phyloP scores from a whole-genome alignment of 495 filamentous ascomycete species.

The Daldinia caldariorum region DNA sequence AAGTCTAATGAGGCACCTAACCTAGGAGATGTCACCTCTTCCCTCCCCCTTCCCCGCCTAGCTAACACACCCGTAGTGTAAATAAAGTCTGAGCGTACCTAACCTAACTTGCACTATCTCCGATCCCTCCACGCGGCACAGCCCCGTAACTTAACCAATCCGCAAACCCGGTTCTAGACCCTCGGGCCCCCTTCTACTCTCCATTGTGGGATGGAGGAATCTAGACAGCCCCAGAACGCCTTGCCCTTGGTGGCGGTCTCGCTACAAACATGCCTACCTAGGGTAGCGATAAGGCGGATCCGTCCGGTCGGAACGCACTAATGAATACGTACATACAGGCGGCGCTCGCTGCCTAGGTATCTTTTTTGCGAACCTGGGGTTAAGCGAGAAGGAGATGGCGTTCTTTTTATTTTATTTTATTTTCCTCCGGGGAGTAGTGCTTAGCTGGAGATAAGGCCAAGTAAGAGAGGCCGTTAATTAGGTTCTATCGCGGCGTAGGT shows the following conservation, averaged over 20 bases:
- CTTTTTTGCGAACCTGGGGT: not conserved
- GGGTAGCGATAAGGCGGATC: no score
- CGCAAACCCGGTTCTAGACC: not conserved
- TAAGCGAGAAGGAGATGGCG: not conserved
- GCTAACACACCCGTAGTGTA: not conserved
- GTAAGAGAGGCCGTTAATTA: not conserved
- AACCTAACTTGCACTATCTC: not conserved
- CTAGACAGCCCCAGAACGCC: not conserved
- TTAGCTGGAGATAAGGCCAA: not conserved
- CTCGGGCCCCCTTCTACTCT: not conserved
- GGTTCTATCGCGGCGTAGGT: not conserved
- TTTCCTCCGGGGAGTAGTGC: not conserved
- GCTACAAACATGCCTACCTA: no score
- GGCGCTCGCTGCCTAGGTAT: not conserved
- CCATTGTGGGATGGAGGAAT: no score
- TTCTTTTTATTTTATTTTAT: not conserved
- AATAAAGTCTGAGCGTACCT: not conserved
- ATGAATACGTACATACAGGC: not conserved
- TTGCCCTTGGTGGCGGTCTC: not conserved
- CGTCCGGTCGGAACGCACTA: not conserved
- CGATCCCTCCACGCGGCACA: slow-evolving; percentile 11
- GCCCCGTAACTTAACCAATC: slow-evolving; percentile 30
- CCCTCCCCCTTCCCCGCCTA: not conserved
- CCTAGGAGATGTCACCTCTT: no score
- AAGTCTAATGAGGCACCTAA: no score